Percentiles rank a stretch among this genome's conserved stretches.
Evolutionary conservation across 192 early-diverging fungal species (phyloP).

Genomic region (Coemansia javaensis): DNA sequence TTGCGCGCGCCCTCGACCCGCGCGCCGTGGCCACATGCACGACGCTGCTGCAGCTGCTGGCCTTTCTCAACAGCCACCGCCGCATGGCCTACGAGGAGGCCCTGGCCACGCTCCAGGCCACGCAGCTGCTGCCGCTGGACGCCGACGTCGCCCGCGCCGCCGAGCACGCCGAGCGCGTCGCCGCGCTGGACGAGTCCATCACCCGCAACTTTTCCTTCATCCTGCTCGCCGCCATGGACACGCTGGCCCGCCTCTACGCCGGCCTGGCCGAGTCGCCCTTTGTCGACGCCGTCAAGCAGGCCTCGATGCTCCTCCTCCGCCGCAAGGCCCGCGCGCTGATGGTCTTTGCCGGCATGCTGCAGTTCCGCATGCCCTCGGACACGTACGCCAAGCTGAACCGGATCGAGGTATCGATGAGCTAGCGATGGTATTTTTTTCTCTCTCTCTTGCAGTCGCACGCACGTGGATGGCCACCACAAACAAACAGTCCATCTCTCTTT

Average conservation of each 20-base stretch:
- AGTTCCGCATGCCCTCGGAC: constrained; percentile 80
- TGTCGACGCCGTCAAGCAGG: constrained; percentile 39
- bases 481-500: too few relatives aligned
- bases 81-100: constrained; percentile 58
- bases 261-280: constrained; percentile 54
- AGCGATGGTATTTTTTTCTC: too few relatives aligned
- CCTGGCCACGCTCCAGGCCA: constrained; percentile 53
- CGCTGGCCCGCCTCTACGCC: constrained; percentile 57
- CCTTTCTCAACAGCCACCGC: constrained; percentile 56
- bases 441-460: too few relatives aligned
- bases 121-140: constrained; percentile 61
- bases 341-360: constrained; percentile 79
- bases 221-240: constrained; percentile 68
- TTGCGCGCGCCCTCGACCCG: constrained; percentile 32
- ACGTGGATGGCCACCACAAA: too few relatives aligned
- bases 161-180: constrained; percentile 64
- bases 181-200: constrained; percentile 61
- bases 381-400: constrained; percentile 73
- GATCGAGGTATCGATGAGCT: constrained; percentile 62
- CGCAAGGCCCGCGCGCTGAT: constrained; percentile 64
- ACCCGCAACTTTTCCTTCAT: constrained; percentile 72
- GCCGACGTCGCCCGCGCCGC: constrained; percentile 55
- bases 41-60: constrained; percentile 55
- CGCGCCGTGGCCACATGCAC: constrained; percentile 54
- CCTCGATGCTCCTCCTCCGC: constrained; percentile 53